Percentiles rank a stretch among this genome's conserved stretches.
These are phyloP conservation scores for Mortierella claussenii DNA, from an alignment of 192 early-diverging fungal species.

Conservation along the genomic window DNA sequence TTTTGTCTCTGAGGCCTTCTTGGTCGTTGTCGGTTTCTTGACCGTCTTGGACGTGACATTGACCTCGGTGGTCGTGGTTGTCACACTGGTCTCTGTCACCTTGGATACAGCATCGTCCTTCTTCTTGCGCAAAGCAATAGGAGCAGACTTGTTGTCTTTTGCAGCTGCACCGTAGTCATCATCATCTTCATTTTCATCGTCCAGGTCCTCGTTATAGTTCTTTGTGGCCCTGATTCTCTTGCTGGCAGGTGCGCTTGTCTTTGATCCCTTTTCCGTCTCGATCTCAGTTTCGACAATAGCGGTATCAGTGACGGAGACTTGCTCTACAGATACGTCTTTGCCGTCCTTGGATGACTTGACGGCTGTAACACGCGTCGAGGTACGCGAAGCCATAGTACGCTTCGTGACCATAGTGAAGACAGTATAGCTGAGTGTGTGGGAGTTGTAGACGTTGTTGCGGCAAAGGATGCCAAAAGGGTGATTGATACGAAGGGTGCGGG, in stretches of 20 bases:
- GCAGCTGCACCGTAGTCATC: constrained; percentile 2
- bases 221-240: constrained; percentile 2
- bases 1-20: constrained; percentile 13
- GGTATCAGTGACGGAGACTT: too few species aligned
- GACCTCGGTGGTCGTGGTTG: background rate
- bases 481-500: background rate
- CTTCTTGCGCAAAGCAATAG: background rate
- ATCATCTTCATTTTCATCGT: background rate
- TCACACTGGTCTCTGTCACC: background rate
- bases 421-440: too few species aligned
- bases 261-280: too few species aligned
- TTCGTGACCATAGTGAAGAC: constrained; percentile 22
- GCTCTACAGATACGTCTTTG: too few species aligned
- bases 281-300: too few species aligned
- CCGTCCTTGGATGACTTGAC: too few species aligned
- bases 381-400: too few species aligned
- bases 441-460: too few species aligned
- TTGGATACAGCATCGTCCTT: background rate
- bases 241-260: constrained; percentile 1
- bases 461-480: background rate
- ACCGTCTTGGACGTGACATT: background rate
- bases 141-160: background rate
- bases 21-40: constrained; percentile 8
- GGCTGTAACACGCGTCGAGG: too few species aligned
- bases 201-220: background rate